Evolutionary conservation across 495 filamentous ascomycete species (phyloP), one percentile per base, ranked within the genome.

Genomic region (Parmelia sp.): DNA sequence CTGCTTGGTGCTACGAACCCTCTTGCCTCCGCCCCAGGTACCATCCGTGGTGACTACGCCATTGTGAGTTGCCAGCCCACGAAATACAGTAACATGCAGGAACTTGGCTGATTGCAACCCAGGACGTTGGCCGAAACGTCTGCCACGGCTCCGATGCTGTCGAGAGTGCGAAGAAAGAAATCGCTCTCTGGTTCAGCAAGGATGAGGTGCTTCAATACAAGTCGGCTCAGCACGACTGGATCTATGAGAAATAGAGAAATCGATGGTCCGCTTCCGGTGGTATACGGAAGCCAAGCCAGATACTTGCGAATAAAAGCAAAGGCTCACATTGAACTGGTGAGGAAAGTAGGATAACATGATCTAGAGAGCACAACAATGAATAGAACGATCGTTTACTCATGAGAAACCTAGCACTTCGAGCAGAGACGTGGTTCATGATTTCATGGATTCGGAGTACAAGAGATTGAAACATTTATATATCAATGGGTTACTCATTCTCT

Each of bases 101-200:
- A 45, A 4, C 58, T 33, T 51, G 62, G 45, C 63, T 72, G 44
- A 73, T 58, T 44, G 23, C 35, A 53, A n/a, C 17, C 10, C 66
- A 88, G 85, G 90, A 92, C 73, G 90, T 94, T 73, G 94, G 94
- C 80, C 91, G 94, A 76, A 98, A 98, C 84, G 90, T 98, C 79
- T 97, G 94, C 87, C 94, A 98, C 85, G 94, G 94, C 75, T 96
- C 91, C 79, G 94, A 98, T 86, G 85, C 83, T 79, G 92, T 97
- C 79, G 94, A 97, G 85, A 94, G 82, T 81, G 94, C 94, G 78
- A 86, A 97, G 88, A 97, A 97, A 89, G 94, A 98, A 84, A 98
- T 98, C 75, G 88, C 84, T 70, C 88, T 97, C 73, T 98, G 94
- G 94, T 98, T 98, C 90, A 81, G 85, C 76, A 78, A 86, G 70